A percentile compares a stretch with the other conserved stretches of the same genome.
phyloP scores from a whole-genome alignment of 805 yeast genomes.

The Clavispora santaluciae region DNA sequence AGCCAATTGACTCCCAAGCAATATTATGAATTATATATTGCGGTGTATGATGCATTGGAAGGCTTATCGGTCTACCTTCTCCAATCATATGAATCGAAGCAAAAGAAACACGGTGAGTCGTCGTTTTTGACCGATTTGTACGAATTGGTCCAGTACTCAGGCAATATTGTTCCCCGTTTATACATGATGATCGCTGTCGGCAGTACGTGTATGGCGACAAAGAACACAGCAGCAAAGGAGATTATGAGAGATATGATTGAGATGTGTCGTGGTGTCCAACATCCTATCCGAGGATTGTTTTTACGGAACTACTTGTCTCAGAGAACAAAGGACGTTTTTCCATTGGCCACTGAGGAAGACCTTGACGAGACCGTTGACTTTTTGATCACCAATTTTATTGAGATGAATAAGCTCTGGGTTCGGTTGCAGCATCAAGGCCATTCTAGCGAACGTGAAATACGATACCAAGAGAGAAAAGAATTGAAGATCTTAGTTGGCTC shows the following conservation, averaged over 20 bases:
- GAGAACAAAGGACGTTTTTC: slow-evolving; percentile 64
- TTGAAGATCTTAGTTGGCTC: slow-evolving; percentile 90
- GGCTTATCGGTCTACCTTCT: slow-evolving; percentile 58
- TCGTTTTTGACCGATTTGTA: slow-evolving; percentile 74
- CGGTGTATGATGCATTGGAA: slow-evolving; percentile 78
- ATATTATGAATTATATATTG: slow-evolving; percentile 86
- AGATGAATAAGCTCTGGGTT: slow-evolving; percentile 98
- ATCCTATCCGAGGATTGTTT: slow-evolving; percentile 88
- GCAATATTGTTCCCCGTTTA: slow-evolving; percentile 86
- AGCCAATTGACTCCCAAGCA: slow-evolving; percentile 77
- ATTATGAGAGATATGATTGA: slow-evolving; percentile 95
- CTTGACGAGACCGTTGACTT: slow-evolving; percentile 71
- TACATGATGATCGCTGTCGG: slow-evolving; percentile 96
- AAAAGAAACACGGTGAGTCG: slow-evolving; percentile 26
- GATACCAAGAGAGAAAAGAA: slow-evolving; percentile 79
- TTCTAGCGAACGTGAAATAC: slow-evolving; percentile 67
- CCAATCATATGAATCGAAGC: slow-evolving; percentile 63
- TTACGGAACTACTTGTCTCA: slow-evolving; percentile 85
- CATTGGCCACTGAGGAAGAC: slow-evolving; percentile 34
- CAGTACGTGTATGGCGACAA: slow-evolving; percentile 72
- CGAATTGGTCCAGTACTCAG: slow-evolving; percentile 92
- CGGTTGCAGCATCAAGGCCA: slow-evolving; percentile 95
- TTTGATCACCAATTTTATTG: slow-evolving; percentile 81
- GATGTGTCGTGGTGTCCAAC: slow-evolving; percentile 96
- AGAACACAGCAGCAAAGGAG: slow-evolving; percentile 77